Conservation (phyloP, 805 yeast genomes). For the Isabelozyma heimii region DNA sequence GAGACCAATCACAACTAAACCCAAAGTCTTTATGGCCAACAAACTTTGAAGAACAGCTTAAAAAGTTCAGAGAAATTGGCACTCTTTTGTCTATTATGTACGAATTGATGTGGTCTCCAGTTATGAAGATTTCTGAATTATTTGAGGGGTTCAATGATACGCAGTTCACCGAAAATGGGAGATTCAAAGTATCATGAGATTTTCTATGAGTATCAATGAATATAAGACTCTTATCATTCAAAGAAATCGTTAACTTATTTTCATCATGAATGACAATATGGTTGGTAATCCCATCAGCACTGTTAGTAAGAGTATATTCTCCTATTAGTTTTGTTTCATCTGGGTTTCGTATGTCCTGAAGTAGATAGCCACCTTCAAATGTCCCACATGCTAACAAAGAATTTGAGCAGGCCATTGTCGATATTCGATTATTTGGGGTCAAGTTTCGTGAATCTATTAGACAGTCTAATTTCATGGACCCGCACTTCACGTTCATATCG, state of each 20-base stretch:
- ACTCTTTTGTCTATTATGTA: slow-evolving; percentile 45
- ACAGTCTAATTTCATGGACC: slow-evolving; percentile 34
- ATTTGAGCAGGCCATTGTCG: slow-evolving; percentile 46
- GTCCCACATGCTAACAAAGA: slow-evolving; percentile 51
- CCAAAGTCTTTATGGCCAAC: slow-evolving; percentile 56
- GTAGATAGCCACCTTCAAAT: slow-evolving; percentile 48
- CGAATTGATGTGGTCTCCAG: slow-evolving; percentile 49
- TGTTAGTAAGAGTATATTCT: slow-evolving; percentile 39
- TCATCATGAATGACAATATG: slow-evolving; percentile 36
- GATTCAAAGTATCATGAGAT: slow-evolving; percentile 9
- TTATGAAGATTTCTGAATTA: slow-evolving; percentile 39
- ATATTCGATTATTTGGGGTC: slow-evolving; percentile 37
- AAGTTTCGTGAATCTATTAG: slow-evolving; percentile 34
- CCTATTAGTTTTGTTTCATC: slow-evolving; percentile 16
- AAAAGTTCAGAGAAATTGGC: slow-evolving; percentile 2
- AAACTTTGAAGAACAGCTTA: slow-evolving; percentile 9
- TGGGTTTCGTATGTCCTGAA: slow-evolving; percentile 31
- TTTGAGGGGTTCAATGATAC: slow-evolving; percentile 40
- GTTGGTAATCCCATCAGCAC: slow-evolving; percentile 52
- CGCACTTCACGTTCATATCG: slow-evolving; percentile 6
- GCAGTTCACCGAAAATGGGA: slow-evolving; percentile 53
- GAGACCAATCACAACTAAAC: slow-evolving; percentile 60
- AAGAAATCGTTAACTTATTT: slow-evolving; percentile 41
- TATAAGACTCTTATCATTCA: slow-evolving; percentile 48
- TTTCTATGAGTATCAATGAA: slow-evolving; percentile 32